Base-by-base conservation (phyloP, 305 asterid genomes). In the Rubia occidens region DNA sequence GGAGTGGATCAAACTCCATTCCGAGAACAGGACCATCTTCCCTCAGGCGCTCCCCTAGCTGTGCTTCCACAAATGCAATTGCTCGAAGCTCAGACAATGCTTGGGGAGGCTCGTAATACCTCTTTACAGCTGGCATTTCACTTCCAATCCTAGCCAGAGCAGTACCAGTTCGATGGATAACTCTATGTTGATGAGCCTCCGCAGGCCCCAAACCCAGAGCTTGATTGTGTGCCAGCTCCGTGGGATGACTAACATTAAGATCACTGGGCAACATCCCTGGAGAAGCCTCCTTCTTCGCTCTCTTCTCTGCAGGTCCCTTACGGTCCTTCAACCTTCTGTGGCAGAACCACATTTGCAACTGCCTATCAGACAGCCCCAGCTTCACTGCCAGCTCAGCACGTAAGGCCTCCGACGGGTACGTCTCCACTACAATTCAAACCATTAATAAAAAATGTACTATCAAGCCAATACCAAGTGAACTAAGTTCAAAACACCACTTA, bases 321-420 rank as follows among this genome's bases (percentile, higher is more conserved):
- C 94, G 83, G 79, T 91, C 98, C 84, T 92, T 92, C 72, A 92
- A 78, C 85, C 98, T 85, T 78, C 96, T 78, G 67, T 89, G 98
- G 81, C 98, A 88, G 78, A 92, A 92, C 98, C 98, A 92, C 98
- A 92, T 92, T 81, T 92, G 96, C 74, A 92, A 76, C 81, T 92
- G 98, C 77, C 96, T 78, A 77, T 92, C 98, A 10, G 96, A 75
- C 11, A 92, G 86, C 71, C 95, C 96, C 76, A 92, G 73, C 76
- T 87, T 84, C 55, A 76, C 85, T 3, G 98, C 88, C 49, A 92
- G 85, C 82, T 89, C 95, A 13, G 88, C 95, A 64, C 98, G 80
- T 71, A 87, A 45, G 37, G 85, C 84, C 81, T 92, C 98, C 0
- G 98, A 86, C 44, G 98, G 98, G 71, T 89, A 89, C 17, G 85